A percentile compares a stretch with the other conserved stretches of the same genome.
These are phyloP conservation scores for Barnettozyma pratensis DNA, from an alignment of 805 yeast species.

Conservation along the genomic window DNA sequence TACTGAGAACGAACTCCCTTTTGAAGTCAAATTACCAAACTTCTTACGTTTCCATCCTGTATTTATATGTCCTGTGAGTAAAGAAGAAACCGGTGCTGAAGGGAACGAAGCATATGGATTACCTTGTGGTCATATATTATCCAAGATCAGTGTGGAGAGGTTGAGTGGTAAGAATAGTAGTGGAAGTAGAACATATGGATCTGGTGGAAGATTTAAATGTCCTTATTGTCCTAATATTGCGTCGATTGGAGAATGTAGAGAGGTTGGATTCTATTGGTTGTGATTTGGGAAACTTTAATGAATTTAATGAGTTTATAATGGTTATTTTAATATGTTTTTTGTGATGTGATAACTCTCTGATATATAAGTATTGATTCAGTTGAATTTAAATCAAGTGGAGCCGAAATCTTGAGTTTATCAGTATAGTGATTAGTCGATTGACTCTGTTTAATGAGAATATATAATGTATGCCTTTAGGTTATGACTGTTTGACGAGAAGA, in stretches of 20 bases:
- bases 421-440: no score
- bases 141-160: constrained; percentile 46
- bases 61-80: constrained; percentile 67
- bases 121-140: constrained; percentile 61
- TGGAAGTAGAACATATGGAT: constrained; percentile 10
- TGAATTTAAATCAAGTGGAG: no score
- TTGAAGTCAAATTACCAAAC: constrained; percentile 52
- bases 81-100: constrained; percentile 49
- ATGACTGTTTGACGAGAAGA: no score
- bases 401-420: no score
- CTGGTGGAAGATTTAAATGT: constrained; percentile 52
- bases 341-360: no score
- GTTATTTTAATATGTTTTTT: no score
- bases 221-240: constrained; percentile 64
- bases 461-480: no score
- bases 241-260: constrained; percentile 34
- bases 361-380: no score
- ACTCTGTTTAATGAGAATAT: no score
- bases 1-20: constrained; percentile 54
- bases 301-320: not conserved
- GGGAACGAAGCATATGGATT: constrained; percentile 56
- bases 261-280: constrained; percentile 34
- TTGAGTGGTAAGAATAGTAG: constrained; percentile 27
- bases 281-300: not conserved
- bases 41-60: constrained; percentile 53